Percentiles rank a stretch among this genome's conserved stretches.
These are phyloP conservation scores for Aphanocladium album DNA, from an alignment of 2,329 filamentous ascomycete genomes.

Conservation along the genomic window DNA sequence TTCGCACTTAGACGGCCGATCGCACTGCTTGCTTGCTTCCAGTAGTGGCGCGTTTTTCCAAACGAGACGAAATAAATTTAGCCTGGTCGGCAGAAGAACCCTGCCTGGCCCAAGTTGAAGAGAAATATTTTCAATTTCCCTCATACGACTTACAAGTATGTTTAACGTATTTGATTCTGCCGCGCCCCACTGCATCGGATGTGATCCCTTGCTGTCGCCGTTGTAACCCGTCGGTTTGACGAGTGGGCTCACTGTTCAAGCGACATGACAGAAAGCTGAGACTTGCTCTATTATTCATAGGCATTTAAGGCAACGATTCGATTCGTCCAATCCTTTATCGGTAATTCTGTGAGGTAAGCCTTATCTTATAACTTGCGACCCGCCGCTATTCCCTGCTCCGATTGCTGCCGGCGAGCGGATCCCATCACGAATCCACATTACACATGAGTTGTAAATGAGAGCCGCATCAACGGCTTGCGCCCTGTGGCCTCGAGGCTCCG, in stretches of 20 bases:
- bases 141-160: background rate
- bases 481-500: background rate
- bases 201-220: background rate
- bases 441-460: constrained; percentile 5
- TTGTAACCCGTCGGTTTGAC: background rate
- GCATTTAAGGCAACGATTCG: background rate
- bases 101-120: background rate
- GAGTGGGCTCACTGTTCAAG: background rate
- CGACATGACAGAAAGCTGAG: background rate
- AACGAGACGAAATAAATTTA: background rate
- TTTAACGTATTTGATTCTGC: background rate
- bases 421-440: constrained; percentile 10
- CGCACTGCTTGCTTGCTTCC: background rate
- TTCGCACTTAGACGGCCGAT: background rate
- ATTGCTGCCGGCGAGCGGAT: constrained; percentile 4
- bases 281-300: background rate
- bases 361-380: constrained; percentile 3
- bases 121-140: background rate
- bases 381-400: constrained; percentile 1
- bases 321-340: background rate
- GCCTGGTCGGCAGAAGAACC: background rate
- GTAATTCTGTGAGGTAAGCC: constrained; percentile 13
- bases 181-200: background rate
- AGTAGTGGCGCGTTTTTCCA: background rate
- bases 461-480: background rate